Percentiles rank a stretch among this genome's conserved stretches.
Conservation (phyloP, 1,139 yeast species). For the Yarrowia galli region DNA sequence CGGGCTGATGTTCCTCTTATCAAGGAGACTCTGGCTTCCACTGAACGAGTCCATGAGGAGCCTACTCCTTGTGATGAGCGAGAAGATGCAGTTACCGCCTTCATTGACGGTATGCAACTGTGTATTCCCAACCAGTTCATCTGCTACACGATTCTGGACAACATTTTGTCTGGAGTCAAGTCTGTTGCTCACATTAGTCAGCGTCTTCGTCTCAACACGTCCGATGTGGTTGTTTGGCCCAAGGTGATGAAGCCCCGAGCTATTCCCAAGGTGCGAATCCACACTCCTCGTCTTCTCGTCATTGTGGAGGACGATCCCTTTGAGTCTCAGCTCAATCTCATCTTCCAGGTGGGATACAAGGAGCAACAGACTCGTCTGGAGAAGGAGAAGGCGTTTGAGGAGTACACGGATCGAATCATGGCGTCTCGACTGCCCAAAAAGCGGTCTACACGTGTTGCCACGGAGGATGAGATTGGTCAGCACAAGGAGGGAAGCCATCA, state of each 20-base stretch:
- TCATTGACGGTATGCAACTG: constrained; percentile 51
- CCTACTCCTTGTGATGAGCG: constrained; percentile 38
- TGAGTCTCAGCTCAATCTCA: constrained; percentile 76
- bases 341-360: constrained; percentile 74
- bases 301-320: constrained; percentile 84
- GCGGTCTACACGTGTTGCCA: constrained; percentile 19
- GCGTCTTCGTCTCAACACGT: constrained; percentile 58
- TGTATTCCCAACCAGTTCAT: constrained; percentile 67
- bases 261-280: constrained; percentile 63
- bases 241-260: constrained; percentile 55
- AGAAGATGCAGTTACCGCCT: constrained; percentile 38
- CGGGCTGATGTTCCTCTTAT: constrained; percentile 33
- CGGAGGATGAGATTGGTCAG: constrained; percentile 19
- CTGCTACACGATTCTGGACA: constrained; percentile 71
- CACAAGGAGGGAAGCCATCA: neutral
- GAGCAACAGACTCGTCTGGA: constrained; percentile 76
- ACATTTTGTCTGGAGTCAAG: constrained; percentile 66
- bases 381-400: constrained; percentile 62
- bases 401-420: constrained; percentile 48
- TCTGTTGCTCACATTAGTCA: constrained; percentile 62
- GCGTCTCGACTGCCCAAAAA: constrained; percentile 39
- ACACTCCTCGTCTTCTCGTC: constrained; percentile 58
- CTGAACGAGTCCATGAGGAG: constrained; percentile 40
- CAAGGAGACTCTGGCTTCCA: constrained; percentile 41
- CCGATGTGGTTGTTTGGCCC: constrained; percentile 54